A percentile compares a stretch with the other conserved stretches of the same genome.
Evolutionary conservation across 2,329 filamentous ascomycete species (phyloP).

Genomic region (Fusarium temperatum): DNA sequence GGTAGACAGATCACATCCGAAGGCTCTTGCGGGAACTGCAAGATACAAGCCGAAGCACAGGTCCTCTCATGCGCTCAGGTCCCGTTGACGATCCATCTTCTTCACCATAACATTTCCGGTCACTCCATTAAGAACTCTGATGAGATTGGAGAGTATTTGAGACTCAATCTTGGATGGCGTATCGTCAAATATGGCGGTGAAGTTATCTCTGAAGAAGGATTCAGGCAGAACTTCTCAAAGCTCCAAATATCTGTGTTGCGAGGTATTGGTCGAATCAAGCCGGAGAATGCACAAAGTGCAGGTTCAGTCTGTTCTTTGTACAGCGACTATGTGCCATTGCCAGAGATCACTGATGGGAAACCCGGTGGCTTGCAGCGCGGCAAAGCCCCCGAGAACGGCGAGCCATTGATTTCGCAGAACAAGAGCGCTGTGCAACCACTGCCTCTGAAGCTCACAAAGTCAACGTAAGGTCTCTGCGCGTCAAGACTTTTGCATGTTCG

Average conservation of each 20-base stretch:
- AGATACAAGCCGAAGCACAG: not conserved
- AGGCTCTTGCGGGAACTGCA: not conserved
- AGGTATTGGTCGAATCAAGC: not conserved
- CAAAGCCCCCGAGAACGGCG: not conserved
- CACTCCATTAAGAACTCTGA: rapidly evolving
- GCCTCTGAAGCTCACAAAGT: rapidly evolving
- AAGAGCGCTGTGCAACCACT: not conserved
- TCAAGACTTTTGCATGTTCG: rapidly evolving
- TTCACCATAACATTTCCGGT: not conserved
- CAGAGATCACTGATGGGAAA: not conserved
- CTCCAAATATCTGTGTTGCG: not conserved
- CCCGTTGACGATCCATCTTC: not conserved
- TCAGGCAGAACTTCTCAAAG: not conserved
- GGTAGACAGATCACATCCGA: not conserved
- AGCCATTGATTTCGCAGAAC: not conserved
- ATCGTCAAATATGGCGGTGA: not conserved
- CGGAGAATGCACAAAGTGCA: rapidly evolving
- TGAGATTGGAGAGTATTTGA: not conserved
- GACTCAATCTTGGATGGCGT: not conserved
- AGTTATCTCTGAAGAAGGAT: not conserved
- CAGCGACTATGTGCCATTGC: rapidly evolving
- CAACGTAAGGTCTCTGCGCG: not conserved
- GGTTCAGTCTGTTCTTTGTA: not conserved
- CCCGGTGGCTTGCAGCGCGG: not conserved
- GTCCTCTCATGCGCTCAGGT: not conserved